phyloP scores from a whole-genome alignment of 441 rosid species.

The Codiaeum variegatum region DNA sequence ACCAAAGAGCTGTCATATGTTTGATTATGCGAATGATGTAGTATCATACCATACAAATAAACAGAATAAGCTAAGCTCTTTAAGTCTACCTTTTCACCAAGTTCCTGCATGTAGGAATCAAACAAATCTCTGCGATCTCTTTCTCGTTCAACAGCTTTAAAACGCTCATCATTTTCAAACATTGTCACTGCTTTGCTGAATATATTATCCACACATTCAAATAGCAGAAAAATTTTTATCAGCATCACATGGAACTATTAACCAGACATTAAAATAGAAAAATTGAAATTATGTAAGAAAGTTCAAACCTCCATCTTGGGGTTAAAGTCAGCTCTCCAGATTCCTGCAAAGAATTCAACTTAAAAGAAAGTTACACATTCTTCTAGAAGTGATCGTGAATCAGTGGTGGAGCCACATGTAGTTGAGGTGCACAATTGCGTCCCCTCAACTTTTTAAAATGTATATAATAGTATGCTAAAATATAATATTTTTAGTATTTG shows the following conservation, averaged over 20 bases:
- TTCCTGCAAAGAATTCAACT: slow-evolving; percentile 48
- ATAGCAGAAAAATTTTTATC: slow-evolving; percentile 17
- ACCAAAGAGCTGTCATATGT: neutral
- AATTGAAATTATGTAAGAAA: slow-evolving; percentile 17
- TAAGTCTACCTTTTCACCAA: slow-evolving; percentile 70
- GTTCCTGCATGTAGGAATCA: slow-evolving; percentile 77
- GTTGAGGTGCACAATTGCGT: too few relatives aligned
- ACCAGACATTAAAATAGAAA: slow-evolving; percentile 11
- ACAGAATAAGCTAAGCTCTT: neutral
- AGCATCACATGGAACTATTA: slow-evolving; percentile 21
- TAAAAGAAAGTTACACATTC: neutral
- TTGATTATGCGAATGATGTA: neutral
- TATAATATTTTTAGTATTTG: too few relatives aligned
- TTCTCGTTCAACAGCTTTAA: slow-evolving; percentile 82
- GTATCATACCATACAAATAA: neutral
- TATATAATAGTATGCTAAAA: too few relatives aligned
- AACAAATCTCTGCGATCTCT: slow-evolving; percentile 88
- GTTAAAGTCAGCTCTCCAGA: slow-evolving; percentile 69
- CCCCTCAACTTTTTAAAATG: too few relatives aligned
- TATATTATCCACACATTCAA: neutral
- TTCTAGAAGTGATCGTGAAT: slow-evolving; percentile 2
- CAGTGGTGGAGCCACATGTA: too few relatives aligned
- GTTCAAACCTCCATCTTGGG: slow-evolving; percentile 77
- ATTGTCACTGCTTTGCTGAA: slow-evolving; percentile 75
- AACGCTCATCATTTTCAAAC: slow-evolving; percentile 92